Conservation (phyloP, 306 rosid genomes). For the Delonix regia region DNA sequence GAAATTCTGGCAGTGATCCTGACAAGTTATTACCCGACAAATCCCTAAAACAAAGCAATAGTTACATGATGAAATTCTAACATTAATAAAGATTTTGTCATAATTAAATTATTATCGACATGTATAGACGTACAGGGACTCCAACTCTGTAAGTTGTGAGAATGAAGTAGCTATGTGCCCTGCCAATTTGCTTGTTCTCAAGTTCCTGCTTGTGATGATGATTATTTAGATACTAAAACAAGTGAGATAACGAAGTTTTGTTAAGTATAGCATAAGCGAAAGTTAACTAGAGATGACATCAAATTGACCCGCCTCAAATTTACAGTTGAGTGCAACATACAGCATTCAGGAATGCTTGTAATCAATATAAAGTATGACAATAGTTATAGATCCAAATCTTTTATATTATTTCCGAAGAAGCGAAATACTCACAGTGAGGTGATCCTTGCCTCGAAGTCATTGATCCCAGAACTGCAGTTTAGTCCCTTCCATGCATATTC, state of each 20-base stretch:
- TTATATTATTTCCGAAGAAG: not conserved
- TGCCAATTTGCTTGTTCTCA: not conserved
- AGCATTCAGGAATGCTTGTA: too few relatives aligned
- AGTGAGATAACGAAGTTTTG: not conserved
- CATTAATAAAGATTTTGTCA: not conserved
- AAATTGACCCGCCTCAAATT: not conserved
- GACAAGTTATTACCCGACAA: constrained; percentile 46
- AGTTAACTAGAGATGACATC: not conserved
- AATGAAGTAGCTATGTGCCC: constrained; percentile 3
- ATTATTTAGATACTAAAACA: not conserved
- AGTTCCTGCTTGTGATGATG: not conserved
- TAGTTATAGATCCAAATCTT: too few relatives aligned
- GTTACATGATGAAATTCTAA: not conserved
- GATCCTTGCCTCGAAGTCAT: not conserved
- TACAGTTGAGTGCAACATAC: too few relatives aligned
- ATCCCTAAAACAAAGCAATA: constrained; percentile 34
- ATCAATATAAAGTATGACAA: too few relatives aligned
- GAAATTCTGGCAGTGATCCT: constrained; percentile 38
- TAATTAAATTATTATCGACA: not conserved
- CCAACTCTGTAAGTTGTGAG: not conserved
- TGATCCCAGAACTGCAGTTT: not conserved
- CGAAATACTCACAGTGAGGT: not conserved
- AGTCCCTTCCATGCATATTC: not conserved
- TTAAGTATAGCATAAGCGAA: too few relatives aligned
- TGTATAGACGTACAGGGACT: constrained; percentile 11